Conservation (phyloP, 306 rosid species). For the Sechiopsis laciniata region DNA sequence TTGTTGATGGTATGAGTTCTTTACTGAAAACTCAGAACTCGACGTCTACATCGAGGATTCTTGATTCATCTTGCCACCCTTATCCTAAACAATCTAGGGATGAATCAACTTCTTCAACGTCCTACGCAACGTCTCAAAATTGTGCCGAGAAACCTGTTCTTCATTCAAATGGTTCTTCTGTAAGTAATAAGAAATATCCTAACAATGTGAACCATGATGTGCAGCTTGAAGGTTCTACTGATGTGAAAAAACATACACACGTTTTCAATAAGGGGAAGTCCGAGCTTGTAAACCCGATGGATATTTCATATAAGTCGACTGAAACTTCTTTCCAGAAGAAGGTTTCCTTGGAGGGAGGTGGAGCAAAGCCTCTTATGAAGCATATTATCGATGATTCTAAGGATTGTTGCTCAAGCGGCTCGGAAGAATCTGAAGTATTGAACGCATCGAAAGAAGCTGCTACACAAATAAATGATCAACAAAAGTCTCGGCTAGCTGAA, state of each 20-base stretch:
- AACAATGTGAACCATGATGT: conserved; percentile 24
- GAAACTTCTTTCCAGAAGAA: conserved; percentile 40
- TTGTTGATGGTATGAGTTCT: conserved; percentile 42
- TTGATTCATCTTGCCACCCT: conserved; percentile 38
- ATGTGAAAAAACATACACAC: conserved; percentile 27
- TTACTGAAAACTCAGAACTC: conserved; percentile 44
- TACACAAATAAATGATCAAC: conserved; percentile 33
- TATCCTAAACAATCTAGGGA: conserved; percentile 40
- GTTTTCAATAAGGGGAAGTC: conserved; percentile 33
- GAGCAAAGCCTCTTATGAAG: conserved; percentile 35
- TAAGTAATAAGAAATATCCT: conserved; percentile 38
- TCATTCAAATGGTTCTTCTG: conserved; percentile 39
- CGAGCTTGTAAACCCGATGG: conserved; percentile 24
- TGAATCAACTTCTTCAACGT: conserved; percentile 42
- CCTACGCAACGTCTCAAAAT: conserved; percentile 31
- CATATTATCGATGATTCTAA: conserved; percentile 29
- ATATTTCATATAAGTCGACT: conserved; percentile 15
- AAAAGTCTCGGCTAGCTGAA: conserved; percentile 35
- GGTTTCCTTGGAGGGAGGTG: conserved; percentile 37
- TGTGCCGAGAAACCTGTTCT: conserved; percentile 35
- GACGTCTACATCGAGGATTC: conserved; percentile 39
- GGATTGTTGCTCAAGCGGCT: conserved; percentile 35
- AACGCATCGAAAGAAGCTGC: conserved; percentile 38
- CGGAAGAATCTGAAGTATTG: conserved; percentile 34
- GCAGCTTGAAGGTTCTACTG: conserved; percentile 30